Conservation (phyloP, 1,284 basidiomycete species). For the Papiliotrema fonsecae region DNA sequence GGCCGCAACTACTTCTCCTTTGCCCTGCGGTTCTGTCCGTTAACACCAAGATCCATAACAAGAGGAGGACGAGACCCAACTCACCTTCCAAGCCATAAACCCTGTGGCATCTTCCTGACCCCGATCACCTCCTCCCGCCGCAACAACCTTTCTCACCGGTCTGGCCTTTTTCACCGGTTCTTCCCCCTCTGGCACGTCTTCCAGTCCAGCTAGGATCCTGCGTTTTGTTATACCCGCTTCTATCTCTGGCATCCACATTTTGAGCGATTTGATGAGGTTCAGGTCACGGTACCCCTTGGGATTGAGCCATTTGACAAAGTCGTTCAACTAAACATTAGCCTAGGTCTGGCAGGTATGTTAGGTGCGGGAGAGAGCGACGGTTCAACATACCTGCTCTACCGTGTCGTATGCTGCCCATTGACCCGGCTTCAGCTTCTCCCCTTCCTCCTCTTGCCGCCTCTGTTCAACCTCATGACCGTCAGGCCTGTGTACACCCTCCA, state of each 20-base stretch:
- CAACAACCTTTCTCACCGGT: conserved; percentile 18
- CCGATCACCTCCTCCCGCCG: conserved; percentile 10
- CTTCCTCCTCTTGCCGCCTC: conserved; percentile 65
- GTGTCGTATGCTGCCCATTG: conserved; percentile 89
- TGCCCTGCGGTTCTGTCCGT: conserved; percentile 1
- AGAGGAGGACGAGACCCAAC: background rate
- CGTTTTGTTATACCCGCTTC: conserved; percentile 61
- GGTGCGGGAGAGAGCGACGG: conserved; percentile 1
- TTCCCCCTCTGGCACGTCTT: conserved; percentile 15
- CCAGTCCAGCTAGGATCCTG: conserved; percentile 27
- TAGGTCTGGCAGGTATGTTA: background rate
- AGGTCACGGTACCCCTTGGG: conserved; percentile 82
- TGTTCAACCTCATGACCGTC: conserved; percentile 51
- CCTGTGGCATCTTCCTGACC: conserved; percentile 25
- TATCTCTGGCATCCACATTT: conserved; percentile 81
- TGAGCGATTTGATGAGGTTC: conserved; percentile 70
- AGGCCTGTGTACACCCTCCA: conserved; percentile 3
- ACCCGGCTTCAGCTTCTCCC: conserved; percentile 63
- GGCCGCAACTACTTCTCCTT: conserved; percentile 4
- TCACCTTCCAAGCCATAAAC: conserved; percentile 36
- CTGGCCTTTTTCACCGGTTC: conserved; percentile 14
- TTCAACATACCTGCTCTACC: conserved; percentile 66
- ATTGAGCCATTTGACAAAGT: conserved; percentile 84
- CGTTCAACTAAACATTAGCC: conserved; percentile 41
- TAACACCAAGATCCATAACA: background rate